phyloP scores from a whole-genome alignment of 2,329 filamentous ascomycete species.

The Colletotrichum camelliae region DNA sequence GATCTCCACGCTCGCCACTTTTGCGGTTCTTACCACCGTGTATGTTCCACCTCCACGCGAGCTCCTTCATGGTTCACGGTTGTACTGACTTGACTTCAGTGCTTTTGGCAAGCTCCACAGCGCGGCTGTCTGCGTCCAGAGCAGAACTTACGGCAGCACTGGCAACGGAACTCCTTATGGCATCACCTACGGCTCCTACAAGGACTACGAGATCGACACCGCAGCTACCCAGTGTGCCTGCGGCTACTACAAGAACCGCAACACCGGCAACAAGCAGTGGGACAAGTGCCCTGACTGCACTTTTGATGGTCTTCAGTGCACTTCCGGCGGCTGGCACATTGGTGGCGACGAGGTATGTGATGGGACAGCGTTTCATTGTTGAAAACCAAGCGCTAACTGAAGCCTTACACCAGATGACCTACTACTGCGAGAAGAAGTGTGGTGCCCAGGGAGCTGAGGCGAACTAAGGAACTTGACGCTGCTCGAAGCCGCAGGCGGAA shows the following conservation, averaged over 20 bases:
- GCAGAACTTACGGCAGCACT: not conserved
- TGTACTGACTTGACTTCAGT: not conserved
- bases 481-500: not conserved
- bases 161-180: conserved; percentile 9
- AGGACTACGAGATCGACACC: conserved; percentile 5
- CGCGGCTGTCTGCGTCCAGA: not conserved
- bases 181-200: conserved; percentile 3
- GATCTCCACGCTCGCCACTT: not conserved
- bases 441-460: conserved; percentile 21
- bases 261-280: conserved; percentile 24
- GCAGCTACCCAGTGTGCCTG: conserved; percentile 19
- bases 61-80: not conserved
- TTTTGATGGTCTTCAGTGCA: conserved; percentile 17
- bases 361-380: not conserved
- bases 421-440: conserved; percentile 24
- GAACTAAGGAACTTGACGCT: not conserved
- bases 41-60: not conserved
- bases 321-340: conserved; percentile 15
- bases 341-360: conserved; percentile 19
- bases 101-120: conserved; percentile 2
- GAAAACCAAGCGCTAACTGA: not conserved
- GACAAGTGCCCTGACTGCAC: conserved; percentile 22
- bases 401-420: conserved; percentile 4
- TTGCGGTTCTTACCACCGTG: not conserved
- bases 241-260: conserved; percentile 13